A percentile compares a stretch with the other conserved stretches of the same genome.
Conservation (phyloP, 2,329 filamentous ascomycete species). For the Raffaelea ambrosiae region DNA sequence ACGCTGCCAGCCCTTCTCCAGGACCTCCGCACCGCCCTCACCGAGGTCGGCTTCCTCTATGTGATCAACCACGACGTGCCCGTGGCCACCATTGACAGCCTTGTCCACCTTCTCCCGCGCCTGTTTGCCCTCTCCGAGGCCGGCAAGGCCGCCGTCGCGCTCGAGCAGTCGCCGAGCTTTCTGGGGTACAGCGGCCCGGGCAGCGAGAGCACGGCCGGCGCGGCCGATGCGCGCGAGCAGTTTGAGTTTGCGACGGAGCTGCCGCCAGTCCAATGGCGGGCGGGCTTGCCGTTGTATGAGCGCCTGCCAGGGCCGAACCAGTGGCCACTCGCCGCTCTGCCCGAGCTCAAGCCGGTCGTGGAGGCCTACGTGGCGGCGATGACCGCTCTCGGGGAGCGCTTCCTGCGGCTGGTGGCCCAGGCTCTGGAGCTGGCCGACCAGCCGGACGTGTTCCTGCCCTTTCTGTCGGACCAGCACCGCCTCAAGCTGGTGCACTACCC, state of each 20-base stretch:
- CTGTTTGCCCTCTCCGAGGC: slow-evolving; percentile 32
- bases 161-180: slow-evolving; percentile 50
- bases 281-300: slow-evolving; percentile 27
- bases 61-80: slow-evolving; percentile 40
- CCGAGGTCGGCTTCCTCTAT: slow-evolving; percentile 45
- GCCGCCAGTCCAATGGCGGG: slow-evolving; percentile 20
- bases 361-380: slow-evolving; percentile 43
- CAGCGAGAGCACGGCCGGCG: slow-evolving; percentile 45
- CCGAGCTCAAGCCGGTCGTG: slow-evolving; percentile 25
- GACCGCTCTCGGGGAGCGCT: slow-evolving; percentile 40
- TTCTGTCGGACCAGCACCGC: slow-evolving; percentile 48
- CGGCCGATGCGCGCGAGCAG: slow-evolving; percentile 45
- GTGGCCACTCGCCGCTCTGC: neutral
- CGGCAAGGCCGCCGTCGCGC: slow-evolving; percentile 30
- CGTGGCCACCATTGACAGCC: slow-evolving; percentile 20
- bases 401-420: slow-evolving; percentile 47
- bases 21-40: slow-evolving; percentile 35
- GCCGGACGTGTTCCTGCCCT: slow-evolving; percentile 39
- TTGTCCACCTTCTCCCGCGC: slow-evolving; percentile 29
- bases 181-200: slow-evolving; percentile 50
- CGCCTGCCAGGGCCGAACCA: slow-evolving; percentile 37
- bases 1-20: slow-evolving; percentile 27
- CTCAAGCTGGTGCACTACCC: slow-evolving; percentile 51
- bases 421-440: slow-evolving; percentile 39
- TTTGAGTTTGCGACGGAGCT: slow-evolving; percentile 53